A percentile compares a stretch with the other conserved stretches of the same genome.
phyloP scores from a whole-genome alignment of 2,329 filamentous ascomycete genomes.

The Camillea tinctor region DNA sequence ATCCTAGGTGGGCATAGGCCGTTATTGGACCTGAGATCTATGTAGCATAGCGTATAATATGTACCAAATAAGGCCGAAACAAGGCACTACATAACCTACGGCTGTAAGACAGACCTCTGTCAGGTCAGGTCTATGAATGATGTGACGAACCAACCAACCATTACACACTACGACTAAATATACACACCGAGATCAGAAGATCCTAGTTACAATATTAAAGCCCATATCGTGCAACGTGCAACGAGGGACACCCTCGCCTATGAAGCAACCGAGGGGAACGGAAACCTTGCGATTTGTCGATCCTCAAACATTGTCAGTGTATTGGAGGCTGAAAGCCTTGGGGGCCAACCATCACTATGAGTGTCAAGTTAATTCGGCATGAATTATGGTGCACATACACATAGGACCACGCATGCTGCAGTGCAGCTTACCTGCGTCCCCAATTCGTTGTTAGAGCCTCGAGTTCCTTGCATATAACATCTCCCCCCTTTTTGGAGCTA shows the following conservation, averaged over 20 bases:
- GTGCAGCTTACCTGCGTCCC: not conserved
- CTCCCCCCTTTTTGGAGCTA: not conserved
- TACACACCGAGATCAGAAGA: slow-evolving; percentile 13
- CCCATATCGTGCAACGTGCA: slow-evolving; percentile 13
- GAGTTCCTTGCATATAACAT: not conserved
- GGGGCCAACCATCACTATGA: slow-evolving; percentile 3
- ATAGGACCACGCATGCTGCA: slow-evolving; percentile 1
- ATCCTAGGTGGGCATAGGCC: not conserved
- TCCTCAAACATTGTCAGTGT: slow-evolving; percentile 6
- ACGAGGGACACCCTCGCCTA: slow-evolving; percentile 10
- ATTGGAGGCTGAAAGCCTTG: slow-evolving; percentile 18
- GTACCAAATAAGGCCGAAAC: not conserved
- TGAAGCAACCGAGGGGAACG: slow-evolving; percentile 8
- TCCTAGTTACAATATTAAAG: not conserved
- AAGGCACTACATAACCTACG: not conserved
- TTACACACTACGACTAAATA: not conserved
- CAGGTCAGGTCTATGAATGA: not conserved
- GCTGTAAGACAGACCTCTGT: slow-evolving; percentile 3
- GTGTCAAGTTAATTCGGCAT: slow-evolving; percentile 7
- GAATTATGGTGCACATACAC: slow-evolving; percentile 3
- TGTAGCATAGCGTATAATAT: not conserved
- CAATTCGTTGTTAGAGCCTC: not conserved
- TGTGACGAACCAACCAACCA: slow-evolving; percentile 18
- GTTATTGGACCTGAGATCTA: not conserved
- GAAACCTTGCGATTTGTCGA: slow-evolving; percentile 3